Base-by-base conservation (phyloP, 176 grass and related monocot species). In the Rhynchospora tenuis region DNA sequence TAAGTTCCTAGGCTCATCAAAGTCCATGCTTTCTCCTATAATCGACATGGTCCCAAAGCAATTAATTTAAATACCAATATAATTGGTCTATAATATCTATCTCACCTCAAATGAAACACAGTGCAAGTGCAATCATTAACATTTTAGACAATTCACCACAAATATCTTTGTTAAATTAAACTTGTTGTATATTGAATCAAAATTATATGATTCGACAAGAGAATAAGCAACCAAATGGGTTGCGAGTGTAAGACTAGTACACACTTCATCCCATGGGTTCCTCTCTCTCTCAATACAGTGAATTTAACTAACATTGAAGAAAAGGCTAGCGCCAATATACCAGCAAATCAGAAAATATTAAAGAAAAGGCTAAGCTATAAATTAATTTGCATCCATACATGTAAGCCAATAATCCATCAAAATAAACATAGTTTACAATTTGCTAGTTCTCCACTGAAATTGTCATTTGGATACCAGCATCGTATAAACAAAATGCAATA, bases 151-250 rank as follows among this genome's bases (percentile, higher is more conserved):
- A 22, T 13, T 19, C 44, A 48, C 44, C 0, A 16, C 13, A 31
- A 58, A 17, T 58, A 58, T 6, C 61, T 65, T 65, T 65, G 45
- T 83, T 75, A 82, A 78, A 74, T 22, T 79, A 87, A 86, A 93
- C 95, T 92, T 95, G 56, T 87, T 98, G 84, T 98, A 95, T 67
- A 98, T 10, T 63, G 88, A 80, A 81, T 98, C 90, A 86, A 98
- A 94, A 89, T 91, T 91, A 86, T 86, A 85, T 16, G 63, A 78
- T 47, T 91, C 73, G 52, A 89, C 72, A 83, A 86, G 81, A 63
- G 95, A 98, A 90, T 88, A 90, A 80, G 88, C 89, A 82, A 93
- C 81, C 62, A 98, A 87, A 91, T 98, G 92, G 61, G 92, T 98
- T 54, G 95, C 90, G 59, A 71, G 22, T 23, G n/a, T 81, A 91